Base-by-base conservation (phyloP, 805 yeast species). In the Pichia gijzeniarum region DNA sequence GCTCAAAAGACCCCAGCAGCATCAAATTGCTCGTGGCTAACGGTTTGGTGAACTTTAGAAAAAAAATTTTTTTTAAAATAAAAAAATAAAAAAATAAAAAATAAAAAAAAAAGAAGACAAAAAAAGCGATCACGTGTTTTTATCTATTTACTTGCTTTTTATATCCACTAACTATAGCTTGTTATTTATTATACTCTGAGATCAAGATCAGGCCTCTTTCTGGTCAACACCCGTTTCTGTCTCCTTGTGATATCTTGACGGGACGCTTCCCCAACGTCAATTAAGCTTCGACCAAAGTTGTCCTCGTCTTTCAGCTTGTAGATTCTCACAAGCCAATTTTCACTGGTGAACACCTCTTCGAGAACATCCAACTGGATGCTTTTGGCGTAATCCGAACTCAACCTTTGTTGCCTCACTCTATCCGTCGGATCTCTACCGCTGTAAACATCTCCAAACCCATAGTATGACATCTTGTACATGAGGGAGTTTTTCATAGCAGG, bases 311-410 rank as follows among this genome's bases (percentile, higher is more conserved):
- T 93, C 54, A 93, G 85, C 72, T 88, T 85, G 71, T 87, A 93
- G 50, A 93, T 77, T 68, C 99, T 80, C 17, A 93, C 97, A 55
- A 93, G 76, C 97, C 97, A 95, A 73, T 93, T 95, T 62, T 89
- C 95, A 39, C 91, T 74, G 1, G 99, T 93, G 69, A 82, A 93
- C 0, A 83, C 99, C 72, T 93, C 99, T 58, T 93, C 98, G 35
- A 91, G 72, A 43, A 82, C 82, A 60, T 82, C 82, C 57, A 91
- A 72, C 35, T 77, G 72, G 52, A 93, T 80, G 10, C 50, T 33
- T 9, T 52, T 44, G 1, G 68, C 68, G 40, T 64, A 58, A 4
- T 41, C 19, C 8, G 56, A 38, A 33, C 61, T 54, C 51, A 66
- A 35, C 48, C 67, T 70, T 68, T 93, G 98, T 53, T 80, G 77